Percentiles rank a stretch among this genome's conserved stretches.
Conservation (phyloP, 2,329 filamentous ascomycete species). For the Epichloe sibirici region DNA sequence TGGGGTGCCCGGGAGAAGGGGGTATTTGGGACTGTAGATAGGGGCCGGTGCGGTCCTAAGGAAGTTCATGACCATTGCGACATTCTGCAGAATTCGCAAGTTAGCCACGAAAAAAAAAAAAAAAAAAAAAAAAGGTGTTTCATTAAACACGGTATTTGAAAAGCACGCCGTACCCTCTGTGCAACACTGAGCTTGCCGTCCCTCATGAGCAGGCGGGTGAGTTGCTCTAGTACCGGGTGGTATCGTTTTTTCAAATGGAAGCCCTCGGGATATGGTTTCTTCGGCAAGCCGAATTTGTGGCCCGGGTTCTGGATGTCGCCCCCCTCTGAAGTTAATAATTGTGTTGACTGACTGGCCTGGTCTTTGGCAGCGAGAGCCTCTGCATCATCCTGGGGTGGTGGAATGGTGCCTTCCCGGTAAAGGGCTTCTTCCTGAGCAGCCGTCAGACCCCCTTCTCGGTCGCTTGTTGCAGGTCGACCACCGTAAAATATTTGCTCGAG, state of each 20-base stretch:
- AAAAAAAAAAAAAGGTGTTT: background rate
- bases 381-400: conserved; percentile 20
- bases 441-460: conserved; percentile 23
- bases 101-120: conserved; percentile 6
- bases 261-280: conserved; percentile 48
- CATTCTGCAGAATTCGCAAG: conserved; percentile 45
- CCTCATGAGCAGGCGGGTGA: conserved; percentile 83
- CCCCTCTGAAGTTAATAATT: conserved; percentile 8
- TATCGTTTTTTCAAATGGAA: conserved; percentile 69
- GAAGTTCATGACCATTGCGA: conserved; percentile 69
- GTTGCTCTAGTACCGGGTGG: conserved; percentile 70
- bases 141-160: too few relatives aligned
- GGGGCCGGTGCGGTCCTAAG: conserved; percentile 79
- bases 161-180: conserved; percentile 52
- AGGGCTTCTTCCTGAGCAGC: conserved; percentile 31
- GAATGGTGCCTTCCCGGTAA: conserved; percentile 29
- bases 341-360: conserved; percentile 9
- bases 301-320: conserved; percentile 32
- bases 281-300: conserved; percentile 68
- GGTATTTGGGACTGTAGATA: conserved; percentile 55
- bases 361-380: conserved; percentile 18
- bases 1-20: conserved; percentile 64
- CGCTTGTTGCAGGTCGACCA: conserved; percentile 18
- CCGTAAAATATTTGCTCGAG: conserved; percentile 26
- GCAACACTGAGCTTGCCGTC: conserved; percentile 83